A percentile compares a stretch with the other conserved stretches of the same genome.
phyloP scores from a whole-genome alignment of 2,329 filamentous ascomycete species.

The Aureobasidium musti region DNA sequence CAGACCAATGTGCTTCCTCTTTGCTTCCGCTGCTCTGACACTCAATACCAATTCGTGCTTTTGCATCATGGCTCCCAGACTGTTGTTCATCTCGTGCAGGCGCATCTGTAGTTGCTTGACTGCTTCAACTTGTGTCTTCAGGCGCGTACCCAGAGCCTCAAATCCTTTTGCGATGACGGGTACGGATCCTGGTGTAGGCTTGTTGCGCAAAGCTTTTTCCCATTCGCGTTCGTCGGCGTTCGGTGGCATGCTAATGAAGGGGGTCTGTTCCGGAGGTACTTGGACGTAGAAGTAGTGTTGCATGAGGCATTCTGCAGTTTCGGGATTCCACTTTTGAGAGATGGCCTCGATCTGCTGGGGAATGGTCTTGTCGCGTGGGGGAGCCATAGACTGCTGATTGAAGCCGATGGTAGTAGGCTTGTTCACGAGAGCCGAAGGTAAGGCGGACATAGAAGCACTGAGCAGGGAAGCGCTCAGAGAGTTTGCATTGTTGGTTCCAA shows the following conservation, averaged over 20 bases:
- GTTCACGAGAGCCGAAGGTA: conserved; percentile 30
- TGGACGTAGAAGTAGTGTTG: conserved; percentile 88
- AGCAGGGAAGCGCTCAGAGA: conserved; percentile 33
- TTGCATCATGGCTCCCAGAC: conserved; percentile 69
- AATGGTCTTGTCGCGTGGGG: conserved; percentile 65
- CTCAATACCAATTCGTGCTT: conserved; percentile 76
- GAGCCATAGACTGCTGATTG: conserved; percentile 26
- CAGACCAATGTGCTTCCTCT: conserved; percentile 70
- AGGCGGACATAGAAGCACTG: conserved; percentile 27
- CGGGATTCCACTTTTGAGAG: conserved; percentile 72
- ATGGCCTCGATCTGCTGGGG: conserved; percentile 72
- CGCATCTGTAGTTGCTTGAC: conserved; percentile 69
- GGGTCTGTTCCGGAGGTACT: conserved; percentile 71
- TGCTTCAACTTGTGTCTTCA: conserved; percentile 70
- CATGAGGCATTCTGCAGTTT: conserved; percentile 69
- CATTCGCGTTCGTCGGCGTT: conserved; percentile 75
- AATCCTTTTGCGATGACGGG: conserved; percentile 77
- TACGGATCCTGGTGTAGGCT: conserved; percentile 73
- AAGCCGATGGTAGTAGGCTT: conserved; percentile 31
- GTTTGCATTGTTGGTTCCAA: conserved; percentile 35
- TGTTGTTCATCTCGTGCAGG: conserved; percentile 77
- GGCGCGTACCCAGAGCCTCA: conserved; percentile 67
- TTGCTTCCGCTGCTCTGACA: conserved; percentile 71
- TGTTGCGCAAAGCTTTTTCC: conserved; percentile 80
- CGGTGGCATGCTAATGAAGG: conserved; percentile 70